A percentile compares a stretch with the other conserved stretches of the same genome.
phyloP scores from a whole-genome alignment of 129 eudicot genomes.

The Cynara cardunculus region DNA sequence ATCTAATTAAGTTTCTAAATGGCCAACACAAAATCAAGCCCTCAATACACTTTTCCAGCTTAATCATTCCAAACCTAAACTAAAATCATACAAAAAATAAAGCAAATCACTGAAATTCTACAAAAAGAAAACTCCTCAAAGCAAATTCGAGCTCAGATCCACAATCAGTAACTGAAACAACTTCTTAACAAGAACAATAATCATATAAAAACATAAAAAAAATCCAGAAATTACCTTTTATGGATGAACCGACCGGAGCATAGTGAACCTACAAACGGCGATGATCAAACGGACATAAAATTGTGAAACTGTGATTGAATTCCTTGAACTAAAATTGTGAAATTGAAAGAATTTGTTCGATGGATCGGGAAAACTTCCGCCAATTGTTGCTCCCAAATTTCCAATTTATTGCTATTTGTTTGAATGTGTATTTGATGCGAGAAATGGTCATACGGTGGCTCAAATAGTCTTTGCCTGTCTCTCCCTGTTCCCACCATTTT shows the following conservation, averaged over 20 bases:
- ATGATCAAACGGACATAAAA: constrained; percentile 1
- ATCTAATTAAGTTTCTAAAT: not conserved
- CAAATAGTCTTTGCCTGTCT: constrained; percentile 9
- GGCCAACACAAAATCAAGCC: not conserved
- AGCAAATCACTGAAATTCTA: not conserved
- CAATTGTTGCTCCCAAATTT: not conserved
- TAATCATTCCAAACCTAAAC: not conserved
- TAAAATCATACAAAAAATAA: not conserved
- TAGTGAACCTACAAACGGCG: constrained; percentile 3
- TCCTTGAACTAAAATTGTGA: not conserved
- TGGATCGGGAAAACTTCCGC: not conserved
- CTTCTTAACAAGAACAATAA: not conserved
- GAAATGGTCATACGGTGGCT: constrained; percentile 21
- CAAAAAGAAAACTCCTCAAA: not conserved
- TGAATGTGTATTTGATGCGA: not conserved
- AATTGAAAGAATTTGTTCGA: not conserved
- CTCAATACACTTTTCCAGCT: not conserved
- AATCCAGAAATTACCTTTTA: constrained; percentile 12
- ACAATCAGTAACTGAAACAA: not conserved
- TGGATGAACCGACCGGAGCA: not conserved
- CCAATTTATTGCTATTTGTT: not conserved
- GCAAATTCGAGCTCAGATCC: constrained; percentile 25
- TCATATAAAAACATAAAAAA: not conserved
- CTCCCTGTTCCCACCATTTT: constrained; percentile 33
- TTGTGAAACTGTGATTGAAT: constrained; percentile 5